These are phyloP conservation scores for Cyclotella baltica DNA, from an alignment of 108 stramenopile species.

Conservation along the genomic window DNA sequence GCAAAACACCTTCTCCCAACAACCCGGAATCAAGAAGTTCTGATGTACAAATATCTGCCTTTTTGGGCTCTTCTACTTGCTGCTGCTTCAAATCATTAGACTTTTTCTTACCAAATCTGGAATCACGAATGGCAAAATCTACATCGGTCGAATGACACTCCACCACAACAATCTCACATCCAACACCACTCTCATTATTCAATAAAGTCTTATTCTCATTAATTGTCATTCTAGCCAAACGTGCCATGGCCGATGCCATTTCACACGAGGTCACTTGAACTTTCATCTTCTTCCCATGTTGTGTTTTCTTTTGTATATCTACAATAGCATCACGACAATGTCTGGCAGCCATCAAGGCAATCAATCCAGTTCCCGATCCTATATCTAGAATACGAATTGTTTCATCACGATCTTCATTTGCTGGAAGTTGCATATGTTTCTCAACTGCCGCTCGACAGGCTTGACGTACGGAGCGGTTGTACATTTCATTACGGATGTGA, in stretches of 20 bases:
- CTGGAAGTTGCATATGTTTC: neutral
- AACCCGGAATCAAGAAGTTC: conserved; percentile 86
- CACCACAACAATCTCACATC: conserved; percentile 45
- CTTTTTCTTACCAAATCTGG: conserved; percentile 10
- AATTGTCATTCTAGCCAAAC: conserved; percentile 61
- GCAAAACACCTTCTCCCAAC: conserved; percentile 82
- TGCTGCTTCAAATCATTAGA: neutral
- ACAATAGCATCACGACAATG: conserved; percentile 40
- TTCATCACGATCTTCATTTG: conserved; percentile 8
- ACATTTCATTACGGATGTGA: conserved; percentile 63
- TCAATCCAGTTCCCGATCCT: conserved; percentile 81
- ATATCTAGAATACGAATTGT: conserved; percentile 69
- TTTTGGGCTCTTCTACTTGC: conserved; percentile 5
- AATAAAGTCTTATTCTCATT: conserved; percentile 55
- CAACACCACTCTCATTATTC: neutral
- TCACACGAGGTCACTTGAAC: conserved; percentile 67
- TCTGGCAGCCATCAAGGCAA: conserved; percentile 76
- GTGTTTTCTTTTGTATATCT: neutral
- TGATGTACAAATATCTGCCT: conserved; percentile 73
- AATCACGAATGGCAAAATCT: conserved; percentile 34
- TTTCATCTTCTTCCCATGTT: neutral
- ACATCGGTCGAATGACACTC: conserved; percentile 78
- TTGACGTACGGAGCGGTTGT: conserved; percentile 63
- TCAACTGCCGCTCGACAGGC: conserved; percentile 48
- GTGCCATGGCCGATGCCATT: conserved; percentile 85